These are phyloP conservation scores for Phytophthora pistaciae DNA, from an alignment of 352 stramenopile species.

Conservation along the genomic window DNA sequence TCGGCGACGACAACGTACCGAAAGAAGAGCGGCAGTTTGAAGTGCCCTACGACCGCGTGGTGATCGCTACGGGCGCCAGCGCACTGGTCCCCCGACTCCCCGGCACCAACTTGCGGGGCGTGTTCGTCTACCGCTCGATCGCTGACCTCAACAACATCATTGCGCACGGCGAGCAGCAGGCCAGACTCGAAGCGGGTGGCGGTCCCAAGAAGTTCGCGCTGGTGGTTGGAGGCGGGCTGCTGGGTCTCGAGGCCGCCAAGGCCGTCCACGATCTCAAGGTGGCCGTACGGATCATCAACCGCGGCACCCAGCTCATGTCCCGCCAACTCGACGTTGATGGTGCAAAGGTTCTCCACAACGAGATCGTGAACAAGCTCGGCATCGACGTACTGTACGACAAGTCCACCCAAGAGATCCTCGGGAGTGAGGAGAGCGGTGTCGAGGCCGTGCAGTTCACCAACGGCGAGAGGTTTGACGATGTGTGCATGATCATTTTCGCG, in stretches of 20 bases:
- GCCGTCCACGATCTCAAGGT: slow-evolving; percentile 92
- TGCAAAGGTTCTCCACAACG: slow-evolving; percentile 89
- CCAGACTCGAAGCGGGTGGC: slow-evolving; percentile 32
- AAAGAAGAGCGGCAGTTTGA: slow-evolving; percentile 47
- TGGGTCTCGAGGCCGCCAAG: slow-evolving; percentile 90
- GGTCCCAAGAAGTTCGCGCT: slow-evolving; percentile 48
- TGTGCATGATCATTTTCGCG: slow-evolving; percentile 94
- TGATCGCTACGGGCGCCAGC: slow-evolving; percentile 92
- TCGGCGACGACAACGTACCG: slow-evolving; percentile 8
- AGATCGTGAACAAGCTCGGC: slow-evolving; percentile 88
- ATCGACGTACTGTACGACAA: slow-evolving; percentile 92
- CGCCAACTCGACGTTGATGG: slow-evolving; percentile 93
- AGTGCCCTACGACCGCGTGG: slow-evolving; percentile 88
- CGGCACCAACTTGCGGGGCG: slow-evolving; percentile 81
- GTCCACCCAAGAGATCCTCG: slow-evolving; percentile 71
- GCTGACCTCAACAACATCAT: slow-evolving; percentile 92
- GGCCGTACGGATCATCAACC: slow-evolving; percentile 92
- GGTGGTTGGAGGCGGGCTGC: slow-evolving; percentile 81
- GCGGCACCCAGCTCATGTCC: slow-evolving; percentile 93
- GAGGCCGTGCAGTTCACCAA: slow-evolving; percentile 83
- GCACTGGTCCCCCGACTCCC: slow-evolving; percentile 89
- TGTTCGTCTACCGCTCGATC: slow-evolving; percentile 96
- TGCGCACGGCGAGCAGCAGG: slow-evolving; percentile 77
- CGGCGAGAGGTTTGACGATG: slow-evolving; percentile 78
- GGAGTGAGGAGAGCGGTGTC: slow-evolving; percentile 63